Base-by-base conservation (phyloP, 768 basidiomycete species). In the Boletus rex-veris region DNA sequence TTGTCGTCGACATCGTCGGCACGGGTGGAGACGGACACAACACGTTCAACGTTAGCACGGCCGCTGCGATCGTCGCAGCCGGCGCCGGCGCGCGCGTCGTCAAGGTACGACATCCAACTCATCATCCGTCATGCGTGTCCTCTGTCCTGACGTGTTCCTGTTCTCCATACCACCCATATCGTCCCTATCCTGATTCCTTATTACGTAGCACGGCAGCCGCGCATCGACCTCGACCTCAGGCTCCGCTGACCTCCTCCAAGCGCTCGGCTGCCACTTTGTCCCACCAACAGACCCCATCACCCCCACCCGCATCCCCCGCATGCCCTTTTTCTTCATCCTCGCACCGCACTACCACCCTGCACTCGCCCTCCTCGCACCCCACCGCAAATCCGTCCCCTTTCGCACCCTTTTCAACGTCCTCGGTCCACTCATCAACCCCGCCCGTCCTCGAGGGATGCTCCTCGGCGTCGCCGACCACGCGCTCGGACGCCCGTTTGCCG, bases 391-490 rank as follows among this genome's bases (percentile, higher is more conserved):
- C 0, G 82, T 98, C 49, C 92, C 93, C 43, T 98, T 96, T 76
- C 87, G 94, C 43, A 98, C 96, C 9, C 86, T 99, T 75, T 98
- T 97, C 81, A 98, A 99, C 73, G 75, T 94, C 54, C 78, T 98
- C 31, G 95, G 97, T 0, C 97, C 96, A 0, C 80, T 98, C 37
- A 88, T 96, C 72, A 98, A 96, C 71, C 97, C 96, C 3, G 86
- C 91, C 0, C 74, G 77, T 9, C 96, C 97, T 3, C 79, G 78
- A 28, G 87, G 92, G 3, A 94, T 98, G 88, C 82, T 98, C 5
- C 77, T 98, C 36, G 96, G 96, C 41, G 88, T 99, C 33, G 88
- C 93, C 9, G 86, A 86, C 54, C 83, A 75, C 45, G 84, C 85
- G 62, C 81, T 99, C 21, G 96, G 95, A 0, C 69, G 74, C 7